Evolutionary conservation across 2,329 filamentous ascomycete species (phyloP), one percentile per base, ranked within the genome.

Genomic region (Calonectria fujianensis): DNA sequence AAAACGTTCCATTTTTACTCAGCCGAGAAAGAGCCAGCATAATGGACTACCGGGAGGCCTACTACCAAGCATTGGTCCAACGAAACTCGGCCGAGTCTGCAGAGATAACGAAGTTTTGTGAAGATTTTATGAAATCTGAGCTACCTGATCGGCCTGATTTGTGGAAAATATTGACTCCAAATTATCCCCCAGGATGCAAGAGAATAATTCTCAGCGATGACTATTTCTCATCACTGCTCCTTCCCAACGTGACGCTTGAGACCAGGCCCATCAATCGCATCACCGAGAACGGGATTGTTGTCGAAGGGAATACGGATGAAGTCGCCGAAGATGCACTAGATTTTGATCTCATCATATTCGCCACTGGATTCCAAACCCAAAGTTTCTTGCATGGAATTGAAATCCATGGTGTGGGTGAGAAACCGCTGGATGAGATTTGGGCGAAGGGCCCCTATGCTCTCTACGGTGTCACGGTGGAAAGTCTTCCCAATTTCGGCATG

Each of bases 181-280:
- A 69, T 41, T 69, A 69, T 32, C 66, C 52, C 6, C 66, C 66
- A 24, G 66, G 66, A 18, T 69, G 66, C 52, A 69, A 69, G 39
- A 39, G 66, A 6, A 61, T 69, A 27, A 41, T 69, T 1, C 66
- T 69, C 32, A 69, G 51, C 10, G 66, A 69, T n/a, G 66, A 69
- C 27, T 69, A 69, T 29, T 69, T 61, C 52, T 41, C 52, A 14
- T 35, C 66, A 4, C 29, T 69, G 7, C 7, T 52, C 2, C 27
- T 29, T 27, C 32, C 52, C 8, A 41, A 69, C 35, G 52, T 69
- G 18, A 24, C 66, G 24, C 29, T 69, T 8, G 66, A 69, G 27
- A 61, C 66, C 6, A n/a, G 66, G 2, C 18, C 2, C 31, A 69
- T 69, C 27, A 14, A 61, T n/a, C 51, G 66, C n/a, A 37, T 61